phyloP scores from a whole-genome alignment of 495 filamentous ascomycete species.

The Hyaloscypha bicolor region DNA sequence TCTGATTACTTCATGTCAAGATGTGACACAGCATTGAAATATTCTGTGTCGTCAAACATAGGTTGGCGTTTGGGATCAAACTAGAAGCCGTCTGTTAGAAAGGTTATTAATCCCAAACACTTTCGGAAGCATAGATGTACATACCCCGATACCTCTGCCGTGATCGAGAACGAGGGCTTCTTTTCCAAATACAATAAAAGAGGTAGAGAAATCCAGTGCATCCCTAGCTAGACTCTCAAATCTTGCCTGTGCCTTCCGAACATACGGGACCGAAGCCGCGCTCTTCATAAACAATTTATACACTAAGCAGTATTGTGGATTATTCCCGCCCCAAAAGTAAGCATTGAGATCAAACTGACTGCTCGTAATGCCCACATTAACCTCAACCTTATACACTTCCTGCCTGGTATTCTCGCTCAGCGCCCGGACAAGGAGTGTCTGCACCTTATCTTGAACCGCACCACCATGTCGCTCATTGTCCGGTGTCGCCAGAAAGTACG shows the following conservation, averaged over 20 bases:
- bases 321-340: neutral
- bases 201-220: neutral
- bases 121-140: neutral
- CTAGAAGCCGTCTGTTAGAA: neutral
- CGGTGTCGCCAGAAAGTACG: neutral
- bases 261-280: neutral
- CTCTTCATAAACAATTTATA: neutral
- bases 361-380: neutral
- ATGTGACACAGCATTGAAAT: neutral
- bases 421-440: neutral
- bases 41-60: neutral
- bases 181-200: neutral
- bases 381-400: neutral
- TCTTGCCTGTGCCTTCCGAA: neutral
- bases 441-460: neutral
- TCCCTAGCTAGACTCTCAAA: neutral
- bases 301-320: neutral
- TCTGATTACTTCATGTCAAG: neutral
- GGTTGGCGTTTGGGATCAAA: neutral
- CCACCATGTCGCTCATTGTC: neutral
- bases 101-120: neutral
- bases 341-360: neutral
- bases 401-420: neutral
- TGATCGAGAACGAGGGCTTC: neutral
- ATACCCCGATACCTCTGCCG: neutral